A percentile compares a stretch with the other conserved stretches of the same genome.
Evolutionary conservation across 2,329 filamentous ascomycete genomes (phyloP).

Genomic region (Botryotinia narcissicola): DNA sequence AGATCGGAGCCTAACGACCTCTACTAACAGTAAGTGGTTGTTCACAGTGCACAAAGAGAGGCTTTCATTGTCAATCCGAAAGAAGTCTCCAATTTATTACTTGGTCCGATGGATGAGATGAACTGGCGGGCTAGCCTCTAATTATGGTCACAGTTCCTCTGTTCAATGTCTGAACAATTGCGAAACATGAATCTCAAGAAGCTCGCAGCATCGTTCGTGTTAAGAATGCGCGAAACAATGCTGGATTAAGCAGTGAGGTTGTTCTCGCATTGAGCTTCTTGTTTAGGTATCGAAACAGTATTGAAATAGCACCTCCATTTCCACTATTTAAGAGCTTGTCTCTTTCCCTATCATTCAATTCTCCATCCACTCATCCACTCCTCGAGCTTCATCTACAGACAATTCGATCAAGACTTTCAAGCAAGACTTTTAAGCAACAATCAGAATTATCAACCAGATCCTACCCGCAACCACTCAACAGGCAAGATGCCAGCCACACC

Average conservation of each 20-base stretch:
- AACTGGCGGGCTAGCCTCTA: neutral
- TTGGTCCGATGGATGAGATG: neutral
- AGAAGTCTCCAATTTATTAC: neutral
- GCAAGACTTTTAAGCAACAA: neutral
- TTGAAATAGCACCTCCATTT: neutral
- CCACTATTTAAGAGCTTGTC: neutral
- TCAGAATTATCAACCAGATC: neutral
- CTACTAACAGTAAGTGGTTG: neutral
- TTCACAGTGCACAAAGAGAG: neutral
- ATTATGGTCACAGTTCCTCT: neutral
- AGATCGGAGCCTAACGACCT: neutral
- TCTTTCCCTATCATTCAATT: neutral
- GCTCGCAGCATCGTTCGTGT: neutral
- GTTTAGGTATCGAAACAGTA: neutral
- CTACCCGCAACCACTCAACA: neutral
- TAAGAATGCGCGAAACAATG: neutral
- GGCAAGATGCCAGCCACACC: neutral
- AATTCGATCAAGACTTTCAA: neutral
- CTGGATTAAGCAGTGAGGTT: neutral
- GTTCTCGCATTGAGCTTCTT: neutral
- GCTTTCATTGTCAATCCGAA: neutral
- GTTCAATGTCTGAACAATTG: neutral
- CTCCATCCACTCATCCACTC: neutral
- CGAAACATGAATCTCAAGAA: neutral
- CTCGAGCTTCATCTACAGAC: neutral